Evolutionary conservation across 179 eudicot genomes (phyloP), one percentile per base, ranked within the genome.

Genomic region (Actinidia arguta): DNA sequence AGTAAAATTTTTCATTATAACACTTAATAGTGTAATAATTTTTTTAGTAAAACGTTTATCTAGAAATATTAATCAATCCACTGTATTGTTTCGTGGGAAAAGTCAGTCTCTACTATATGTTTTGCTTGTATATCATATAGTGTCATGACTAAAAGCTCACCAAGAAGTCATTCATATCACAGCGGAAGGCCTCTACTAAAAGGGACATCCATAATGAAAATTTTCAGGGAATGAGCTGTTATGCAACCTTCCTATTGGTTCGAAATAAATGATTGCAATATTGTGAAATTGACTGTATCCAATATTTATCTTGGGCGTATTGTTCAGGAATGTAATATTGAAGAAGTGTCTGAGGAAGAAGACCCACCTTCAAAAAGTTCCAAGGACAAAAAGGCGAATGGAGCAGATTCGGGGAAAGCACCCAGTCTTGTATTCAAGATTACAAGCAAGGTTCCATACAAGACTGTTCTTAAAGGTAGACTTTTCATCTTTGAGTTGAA

Each of bases 321-420:
- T 61, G 24, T 61, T 81, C 88, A 97, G 99, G 99, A 97, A 75
- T 97, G 99, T 89, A 85, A 82, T 61, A 88, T 97, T 64, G 99
- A 97, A 89, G 99, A 97, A 83, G 86, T 91, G 82, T 59, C 94
- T 50, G 99, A 97, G 42, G 98, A 95, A 31, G 99, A 92, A 78
- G 98, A 92, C 81, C 85, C 97, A 80, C 91, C 99, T 66, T 76
- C 97, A 67, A 97, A 96, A 83, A 95, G 92, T 86, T 94, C 95
- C 25, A 95, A 97, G 90, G 99, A 97, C 82, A 97, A 97, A 81
- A 97, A 97, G 87, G 89, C 96, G 78, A 97, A 92, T 86, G 98
- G 94, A 81, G 92, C 95, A n/a, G 98, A 95, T 81, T 71, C 88
- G 42, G 86, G 73, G 52, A 96, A 92, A 86, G 73, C 85, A 83